A percentile compares a stretch with the other conserved stretches of the same genome.
These are phyloP conservation scores for Lepidium sativum DNA, from an alignment of 345 rosid genomes.

Conservation along the genomic window DNA sequence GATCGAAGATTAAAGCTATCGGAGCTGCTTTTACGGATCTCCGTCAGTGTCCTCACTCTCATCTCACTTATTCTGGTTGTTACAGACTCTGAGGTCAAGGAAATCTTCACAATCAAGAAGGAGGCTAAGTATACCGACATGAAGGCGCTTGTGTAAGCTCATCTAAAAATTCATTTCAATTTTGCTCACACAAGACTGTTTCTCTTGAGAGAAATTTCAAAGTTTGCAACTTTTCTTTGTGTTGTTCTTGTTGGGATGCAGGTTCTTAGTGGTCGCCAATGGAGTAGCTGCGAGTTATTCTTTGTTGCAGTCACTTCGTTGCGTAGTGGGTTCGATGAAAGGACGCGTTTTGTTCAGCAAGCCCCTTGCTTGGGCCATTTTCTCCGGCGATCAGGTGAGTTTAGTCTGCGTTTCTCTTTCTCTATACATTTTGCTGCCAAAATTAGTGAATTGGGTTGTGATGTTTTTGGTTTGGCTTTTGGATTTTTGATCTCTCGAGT, in stretches of 20 bases:
- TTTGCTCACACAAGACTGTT: not conserved
- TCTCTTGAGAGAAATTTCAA: not conserved
- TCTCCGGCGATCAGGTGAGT: conserved; percentile 83
- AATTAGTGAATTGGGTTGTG: conserved; percentile 1
- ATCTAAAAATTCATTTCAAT: not conserved
- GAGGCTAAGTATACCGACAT: conserved; percentile 75
- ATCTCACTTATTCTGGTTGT: conserved; percentile 59
- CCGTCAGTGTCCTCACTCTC: conserved; percentile 47
- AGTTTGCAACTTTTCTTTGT: not conserved
- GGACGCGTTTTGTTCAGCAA: conserved; percentile 62
- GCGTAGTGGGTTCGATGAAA: conserved; percentile 49
- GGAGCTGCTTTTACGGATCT: conserved; percentile 67
- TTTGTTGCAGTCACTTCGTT: conserved; percentile 61
- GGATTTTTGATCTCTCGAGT: not conserved
- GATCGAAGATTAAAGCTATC: conserved; percentile 63
- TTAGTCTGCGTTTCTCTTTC: not conserved
- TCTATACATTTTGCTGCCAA: not conserved
- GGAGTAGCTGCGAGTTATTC: conserved; percentile 74
- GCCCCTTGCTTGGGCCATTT: conserved; percentile 80
- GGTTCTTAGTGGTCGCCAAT: conserved; percentile 73
- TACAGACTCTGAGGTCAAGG: conserved; percentile 62
- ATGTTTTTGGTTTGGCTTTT: not conserved
- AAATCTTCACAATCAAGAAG: conserved; percentile 66
- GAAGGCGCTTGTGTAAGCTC: conserved; percentile 79
- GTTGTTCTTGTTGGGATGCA: conserved; percentile 16